Conservation (phyloP, 768 basidiomycete species). For the Auriculariales sp. region DNA sequence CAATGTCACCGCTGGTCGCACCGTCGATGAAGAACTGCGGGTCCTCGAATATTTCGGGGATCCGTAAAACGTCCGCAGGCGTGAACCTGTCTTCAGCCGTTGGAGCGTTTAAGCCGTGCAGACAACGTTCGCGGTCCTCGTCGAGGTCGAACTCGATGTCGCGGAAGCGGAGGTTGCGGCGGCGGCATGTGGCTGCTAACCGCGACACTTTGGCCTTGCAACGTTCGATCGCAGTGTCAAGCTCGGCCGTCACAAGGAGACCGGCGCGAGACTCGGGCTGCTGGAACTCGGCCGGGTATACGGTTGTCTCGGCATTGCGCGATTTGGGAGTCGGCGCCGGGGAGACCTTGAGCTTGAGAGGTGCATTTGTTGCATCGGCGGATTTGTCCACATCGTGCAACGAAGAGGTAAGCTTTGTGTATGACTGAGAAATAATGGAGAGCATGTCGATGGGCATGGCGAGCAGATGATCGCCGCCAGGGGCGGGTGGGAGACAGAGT, state of each 20-base stretch:
- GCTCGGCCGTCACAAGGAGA: slow-evolving; percentile 29
- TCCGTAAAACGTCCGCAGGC: slow-evolving; percentile 29
- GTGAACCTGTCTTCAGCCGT: slow-evolving; percentile 7
- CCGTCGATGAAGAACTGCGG: slow-evolving; percentile 25
- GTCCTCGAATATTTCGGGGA: slow-evolving; percentile 36
- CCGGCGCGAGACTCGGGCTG: slow-evolving; percentile 17
- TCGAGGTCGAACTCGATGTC: slow-evolving; percentile 44
- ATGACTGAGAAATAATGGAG: not conserved
- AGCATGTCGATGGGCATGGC: not conserved
- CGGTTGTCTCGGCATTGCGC: not conserved
- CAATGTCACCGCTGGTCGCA: slow-evolving; percentile 28
- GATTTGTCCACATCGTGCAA: not conserved
- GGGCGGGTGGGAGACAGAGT: no score
- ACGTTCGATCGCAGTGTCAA: slow-evolving; percentile 30
- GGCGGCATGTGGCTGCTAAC: slow-evolving; percentile 31
- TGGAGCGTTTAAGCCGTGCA: slow-evolving; percentile 23
- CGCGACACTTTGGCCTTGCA: slow-evolving; percentile 29
- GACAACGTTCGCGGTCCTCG: slow-evolving; percentile 23
- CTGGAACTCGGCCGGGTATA: not conserved
- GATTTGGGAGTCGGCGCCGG: not conserved
- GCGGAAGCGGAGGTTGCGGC: slow-evolving; percentile 35
- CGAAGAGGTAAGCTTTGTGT: not conserved
- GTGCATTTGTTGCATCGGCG: not conserved
- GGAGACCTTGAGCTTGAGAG: not conserved
- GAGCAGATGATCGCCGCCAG: no score